phyloP scores from a whole-genome alignment of 129 eudicot species.

The Flaveria linearis region DNA sequence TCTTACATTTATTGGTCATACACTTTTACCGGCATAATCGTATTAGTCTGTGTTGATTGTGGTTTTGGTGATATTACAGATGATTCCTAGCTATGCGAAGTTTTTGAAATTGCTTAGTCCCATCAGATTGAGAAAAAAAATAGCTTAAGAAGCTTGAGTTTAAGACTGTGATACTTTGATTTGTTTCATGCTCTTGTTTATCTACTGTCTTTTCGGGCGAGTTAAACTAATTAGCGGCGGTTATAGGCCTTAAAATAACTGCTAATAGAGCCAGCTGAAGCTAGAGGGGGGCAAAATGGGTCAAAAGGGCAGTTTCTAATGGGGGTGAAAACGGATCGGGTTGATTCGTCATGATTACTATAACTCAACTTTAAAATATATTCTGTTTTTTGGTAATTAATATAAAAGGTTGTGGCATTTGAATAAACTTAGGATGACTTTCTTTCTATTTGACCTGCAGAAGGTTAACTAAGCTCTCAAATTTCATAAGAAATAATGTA shows the following conservation, averaged over 20 bases:
- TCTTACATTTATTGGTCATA: neutral
- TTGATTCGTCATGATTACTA: neutral
- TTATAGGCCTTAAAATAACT: too few species aligned
- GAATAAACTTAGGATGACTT: neutral
- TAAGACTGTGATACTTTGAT: neutral
- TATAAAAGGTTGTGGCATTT: neutral
- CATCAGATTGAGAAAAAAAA: neutral
- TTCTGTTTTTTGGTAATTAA: neutral
- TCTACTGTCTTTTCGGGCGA: too few species aligned
- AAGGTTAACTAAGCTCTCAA: neutral
- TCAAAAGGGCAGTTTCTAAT: neutral
- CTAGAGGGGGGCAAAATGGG: neutral
- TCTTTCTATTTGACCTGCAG: neutral
- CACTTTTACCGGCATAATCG: neutral
- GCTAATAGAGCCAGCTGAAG: too few species aligned
- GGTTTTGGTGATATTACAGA: neutral
- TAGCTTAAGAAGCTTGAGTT: neutral
- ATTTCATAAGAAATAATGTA: conserved; percentile 3
- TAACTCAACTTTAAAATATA: neutral
- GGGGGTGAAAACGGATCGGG: neutral
- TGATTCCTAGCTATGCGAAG: neutral
- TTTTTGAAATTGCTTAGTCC: neutral
- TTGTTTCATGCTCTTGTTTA: too few species aligned
- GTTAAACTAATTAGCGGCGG: too few species aligned
- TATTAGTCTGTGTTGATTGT: neutral